phyloP scores from a whole-genome alignment of 2,329 filamentous ascomycete species.

The Metarhizium album region DNA sequence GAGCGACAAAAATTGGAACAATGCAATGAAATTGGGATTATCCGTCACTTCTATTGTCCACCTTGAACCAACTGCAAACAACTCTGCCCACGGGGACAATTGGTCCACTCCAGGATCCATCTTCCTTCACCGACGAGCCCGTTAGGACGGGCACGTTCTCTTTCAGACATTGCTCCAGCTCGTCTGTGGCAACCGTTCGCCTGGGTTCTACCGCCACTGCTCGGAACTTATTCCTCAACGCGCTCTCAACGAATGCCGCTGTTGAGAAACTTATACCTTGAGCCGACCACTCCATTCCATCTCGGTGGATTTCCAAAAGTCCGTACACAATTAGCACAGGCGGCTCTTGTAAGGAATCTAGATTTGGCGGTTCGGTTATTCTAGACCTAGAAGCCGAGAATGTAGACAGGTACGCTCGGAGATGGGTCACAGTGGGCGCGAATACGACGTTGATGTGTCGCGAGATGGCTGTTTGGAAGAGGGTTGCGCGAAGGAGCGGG shows the following conservation, averaged over 20 bases:
- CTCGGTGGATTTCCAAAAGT: slow-evolving; percentile 52
- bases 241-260: slow-evolving; percentile 53
- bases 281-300: slow-evolving; percentile 63
- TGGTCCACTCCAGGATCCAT: slow-evolving; percentile 45
- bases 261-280: slow-evolving; percentile 57
- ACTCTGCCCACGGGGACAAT: slow-evolving; percentile 47
- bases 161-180: slow-evolving; percentile 29
- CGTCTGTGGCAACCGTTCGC: slow-evolving; percentile 16
- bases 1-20: not conserved
- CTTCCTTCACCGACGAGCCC: slow-evolving; percentile 39
- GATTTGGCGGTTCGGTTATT: slow-evolving; percentile 23
- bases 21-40: not conserved
- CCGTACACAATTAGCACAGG: slow-evolving; percentile 53
- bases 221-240: slow-evolving; percentile 31
- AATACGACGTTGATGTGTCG: slow-evolving; percentile 62
- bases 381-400: slow-evolving; percentile 30
- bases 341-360: slow-evolving; percentile 5
- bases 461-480: slow-evolving; percentile 59
- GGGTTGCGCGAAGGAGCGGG: slow-evolving; percentile 47
- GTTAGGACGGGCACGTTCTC: slow-evolving; percentile 52
- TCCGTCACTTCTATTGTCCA: not conserved
- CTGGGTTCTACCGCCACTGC: slow-evolving; percentile 38
- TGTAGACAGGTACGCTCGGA: slow-evolving; percentile 64
- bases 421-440: slow-evolving; percentile 61
- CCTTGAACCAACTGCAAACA: slow-evolving; percentile 53